Base-by-base conservation (phyloP, 2,329 filamentous ascomycete genomes). In the Knoxdaviesia proteae region DNA sequence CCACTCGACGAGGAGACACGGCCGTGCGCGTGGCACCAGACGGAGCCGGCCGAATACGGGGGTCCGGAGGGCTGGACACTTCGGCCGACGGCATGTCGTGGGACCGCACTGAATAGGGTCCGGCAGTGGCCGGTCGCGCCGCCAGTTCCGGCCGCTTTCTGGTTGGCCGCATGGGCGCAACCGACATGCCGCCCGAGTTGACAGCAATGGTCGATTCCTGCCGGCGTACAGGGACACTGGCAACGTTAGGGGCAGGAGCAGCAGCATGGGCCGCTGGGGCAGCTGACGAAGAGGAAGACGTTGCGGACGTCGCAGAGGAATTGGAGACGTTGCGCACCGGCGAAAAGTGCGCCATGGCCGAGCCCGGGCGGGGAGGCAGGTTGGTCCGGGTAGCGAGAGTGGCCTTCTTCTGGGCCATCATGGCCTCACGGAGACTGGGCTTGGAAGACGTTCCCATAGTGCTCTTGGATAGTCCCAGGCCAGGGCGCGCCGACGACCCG, bases 371-470 rank as follows among this genome's bases (percentile, higher is more conserved):
- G 30, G 65, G 54, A 7, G 71, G 73, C 1, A 75, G 55, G 42
- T 66, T 71, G 46, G 61, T 68, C 42, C 55, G 57, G 34, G 64
- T 55, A 34, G 67, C 61, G 50, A 72, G 50, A 5, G 62, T 55
- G 31, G 70, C 73, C 51, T 66, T 84, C 60, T 84, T 87, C 54
- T 88, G 80, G 5, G 84, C 86, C 52, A 84, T 63, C 67, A 94
- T 86, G 4, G 83, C 68, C 52, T 94, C 87, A 48, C 83, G 79
- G 31, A 94, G 60, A 7, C 81, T 82, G 7, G 74, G 70, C 47
- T 77, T 78, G 36, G 68, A 58, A 31, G 63, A 56, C 20, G 20
- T 39, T 3, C 65, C 61, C 56, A 68, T 71, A 9, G 72, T 75
- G 51, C 74, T 78, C 56, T 72, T 75, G 2, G 74, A 78, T 29